Evolutionary conservation across 768 basidiomycete species (phyloP), one percentile per base, ranked within the genome.

Genomic region (Termitomyces sp.): DNA sequence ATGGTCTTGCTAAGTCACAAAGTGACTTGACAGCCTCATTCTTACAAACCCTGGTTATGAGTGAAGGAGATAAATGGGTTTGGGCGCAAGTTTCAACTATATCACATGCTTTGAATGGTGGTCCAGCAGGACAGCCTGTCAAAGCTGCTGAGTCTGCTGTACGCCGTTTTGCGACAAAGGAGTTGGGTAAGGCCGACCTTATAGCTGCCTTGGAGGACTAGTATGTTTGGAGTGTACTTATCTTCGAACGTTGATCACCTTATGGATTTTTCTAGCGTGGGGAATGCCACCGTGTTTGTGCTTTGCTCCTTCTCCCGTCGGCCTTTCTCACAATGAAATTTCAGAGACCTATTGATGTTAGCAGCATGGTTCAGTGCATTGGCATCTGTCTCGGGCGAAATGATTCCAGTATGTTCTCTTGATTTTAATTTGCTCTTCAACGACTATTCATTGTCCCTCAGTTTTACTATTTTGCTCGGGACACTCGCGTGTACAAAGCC

Each of bases 31-130:
- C 92, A 54, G 91, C 96, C 4, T 94, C 92, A 0, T 98, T 96
- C 74, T 78, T 98, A 68, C 96, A 98, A 76, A 94, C 94, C 16
- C 78, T 98, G 39, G 86, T 98, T 66, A 98, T 98, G 96, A 94
- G 91, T 59, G 95, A 97, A 78, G 96, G 96, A 16, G 92, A 96
- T 66, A 83, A 85, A 63, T 97, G 93, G 92, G 83, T 98, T n/a
- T 78, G 78, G 60, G 81, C 85, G 2, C 85, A 94, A 61, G 83
- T 87, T 4, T 80, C 83, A 18, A 85, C 84, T 50, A 77, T 95
- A 57, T 81, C 86, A 0, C 81, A 88, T 46, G 88, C 92, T 3
- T 76, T 97, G 59, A 84, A 85, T 46, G 78, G 83, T 1, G 89
- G 89, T 0, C 82, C 83, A 16, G 80, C 79, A 55, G 89, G 88